Base-by-base conservation (phyloP, 768 basidiomycete genomes). In the Suillus discolor region DNA sequence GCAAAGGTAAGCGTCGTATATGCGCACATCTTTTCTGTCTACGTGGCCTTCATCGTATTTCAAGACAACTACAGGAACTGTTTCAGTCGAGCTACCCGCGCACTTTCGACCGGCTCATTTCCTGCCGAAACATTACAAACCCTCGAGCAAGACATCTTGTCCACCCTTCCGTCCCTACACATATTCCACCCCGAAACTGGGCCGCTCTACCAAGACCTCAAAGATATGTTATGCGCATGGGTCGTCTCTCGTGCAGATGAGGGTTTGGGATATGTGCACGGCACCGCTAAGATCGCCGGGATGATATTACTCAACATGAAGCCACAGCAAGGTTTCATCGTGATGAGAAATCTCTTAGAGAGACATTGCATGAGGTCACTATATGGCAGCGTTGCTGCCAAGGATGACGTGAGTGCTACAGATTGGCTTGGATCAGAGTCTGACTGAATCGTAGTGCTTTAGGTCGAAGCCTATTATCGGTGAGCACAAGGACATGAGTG, bases 391-490 rank as follows among this genome's bases (percentile, higher is more conserved):
- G 79, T 85, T 62, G 79, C 80, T 15, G 75, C 89, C 1, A 88
- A 87, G 71, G 92, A 93, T 62, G 94, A 96, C 75, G 94, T 96
- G 77, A 82, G 89, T 85, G 38, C 31, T 34, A 51, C 65, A 20
- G 42, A 51, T 4, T 63, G 51, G 15, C 65, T 66, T 64, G 8
- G 66, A 71, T 62, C 70, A 74, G 62, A 64, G 65, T 69, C 73
- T 76, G 63, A 78, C 64, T 75, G 66, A 74, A 72, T 63, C 25
- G 64, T 62, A 68, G 62, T 38, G 51, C 57, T n/a, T 61, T 74
- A 95, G 94, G 88, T 93, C 61, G 94, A 96, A 75, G 94, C 92
- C 6, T 96, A 96, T 77, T 95, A 93, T 78, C 87, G 94, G 93
- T 94, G 71, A 72, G 66, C 67, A 51, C 1, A 31, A 31, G 18